These are phyloP conservation scores for Annulohypoxylon moriforme DNA, from an alignment of 495 filamentous ascomycete genomes.

Conservation along the genomic window DNA sequence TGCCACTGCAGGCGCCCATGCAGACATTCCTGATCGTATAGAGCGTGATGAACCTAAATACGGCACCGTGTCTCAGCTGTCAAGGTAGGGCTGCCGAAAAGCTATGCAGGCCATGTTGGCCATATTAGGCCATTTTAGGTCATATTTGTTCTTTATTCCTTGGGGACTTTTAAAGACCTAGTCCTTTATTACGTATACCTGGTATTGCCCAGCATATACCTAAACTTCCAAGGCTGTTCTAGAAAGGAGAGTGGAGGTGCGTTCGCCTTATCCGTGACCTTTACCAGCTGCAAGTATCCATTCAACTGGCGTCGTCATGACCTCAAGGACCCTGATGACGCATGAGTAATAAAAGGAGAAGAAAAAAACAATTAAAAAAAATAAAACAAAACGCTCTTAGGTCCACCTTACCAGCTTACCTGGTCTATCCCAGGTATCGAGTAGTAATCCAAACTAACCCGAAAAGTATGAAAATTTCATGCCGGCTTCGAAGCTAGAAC, in stretches of 20 bases:
- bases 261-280: slow-evolving; percentile 21
- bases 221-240: slow-evolving; percentile 28
- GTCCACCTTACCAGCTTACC: neutral
- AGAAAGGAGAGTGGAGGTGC: slow-evolving; percentile 24
- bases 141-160: slow-evolving; percentile 18
- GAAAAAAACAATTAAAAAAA: neutral
- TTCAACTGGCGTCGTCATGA: slow-evolving; percentile 25
- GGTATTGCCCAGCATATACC: too few species aligned
- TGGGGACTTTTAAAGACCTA: neutral
- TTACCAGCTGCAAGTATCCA: slow-evolving; percentile 16
- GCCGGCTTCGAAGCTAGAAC: slow-evolving; percentile 18
- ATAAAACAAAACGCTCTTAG: neutral
- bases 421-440: neutral
- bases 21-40: slow-evolving; percentile 23
- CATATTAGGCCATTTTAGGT: neutral
- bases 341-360: slow-evolving; percentile 28
- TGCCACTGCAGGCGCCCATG: slow-evolving; percentile 32
- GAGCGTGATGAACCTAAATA: slow-evolving; percentile 17
- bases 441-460: slow-evolving; percentile 29
- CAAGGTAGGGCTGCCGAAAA: slow-evolving; percentile 34
- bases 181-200: slow-evolving; percentile 19
- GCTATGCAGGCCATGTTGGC: neutral
- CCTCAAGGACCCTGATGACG: slow-evolving; percentile 34
- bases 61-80: slow-evolving; percentile 38
- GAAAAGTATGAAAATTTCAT: slow-evolving; percentile 31